Base-by-base conservation (phyloP, 805 yeast species). In the Candida rishiriensis region DNA sequence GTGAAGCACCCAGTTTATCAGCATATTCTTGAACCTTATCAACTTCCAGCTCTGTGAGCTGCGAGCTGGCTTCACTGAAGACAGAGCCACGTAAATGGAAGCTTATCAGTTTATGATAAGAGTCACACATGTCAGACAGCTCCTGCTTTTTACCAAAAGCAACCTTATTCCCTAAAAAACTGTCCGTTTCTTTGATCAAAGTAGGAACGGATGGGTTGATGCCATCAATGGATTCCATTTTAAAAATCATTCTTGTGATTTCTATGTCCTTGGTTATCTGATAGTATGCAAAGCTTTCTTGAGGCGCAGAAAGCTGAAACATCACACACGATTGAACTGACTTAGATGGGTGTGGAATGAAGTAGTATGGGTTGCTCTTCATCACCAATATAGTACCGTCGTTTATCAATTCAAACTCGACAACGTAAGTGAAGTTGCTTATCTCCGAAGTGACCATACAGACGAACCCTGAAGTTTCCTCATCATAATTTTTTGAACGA, bases 361-460 rank as follows among this genome's bases (percentile, higher is more conserved):
- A 44, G 33, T 50, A 51, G 36, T 59, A 56, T 1, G 67, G 65
- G 26, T 48, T 39, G 33, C 54, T 54, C 40, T 2, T 50, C 60
- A 15, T 55, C 48, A 7, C 41, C 40, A 14, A 57, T 26, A 5
- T 60, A 6, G 6, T n/a, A 13, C 33, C 33, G 6, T 30, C 10
- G 14, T 7, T 21, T 21, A 6, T 30, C 33, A 30, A 9, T 30
- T 30, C 64, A 39, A 71, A 56, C 13, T 66, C 63, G 18, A 64
- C 48, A 10, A 54, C 56, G 29, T 63, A 56, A 4, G 58, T 53
- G n/a, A 69, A 43, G 2, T 59, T 59, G 5, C 53, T 43, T 6
- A 44, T 40, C 37, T 50, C 52, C 0, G 73, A 69, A 32, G 60
- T 53, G 1, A 70, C 47, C 16, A 58, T 26, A 44, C 70, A 66